Base-by-base conservation (phyloP, 108 stramenopile genomes). In the Nannochloropsis oceanica region DNA sequence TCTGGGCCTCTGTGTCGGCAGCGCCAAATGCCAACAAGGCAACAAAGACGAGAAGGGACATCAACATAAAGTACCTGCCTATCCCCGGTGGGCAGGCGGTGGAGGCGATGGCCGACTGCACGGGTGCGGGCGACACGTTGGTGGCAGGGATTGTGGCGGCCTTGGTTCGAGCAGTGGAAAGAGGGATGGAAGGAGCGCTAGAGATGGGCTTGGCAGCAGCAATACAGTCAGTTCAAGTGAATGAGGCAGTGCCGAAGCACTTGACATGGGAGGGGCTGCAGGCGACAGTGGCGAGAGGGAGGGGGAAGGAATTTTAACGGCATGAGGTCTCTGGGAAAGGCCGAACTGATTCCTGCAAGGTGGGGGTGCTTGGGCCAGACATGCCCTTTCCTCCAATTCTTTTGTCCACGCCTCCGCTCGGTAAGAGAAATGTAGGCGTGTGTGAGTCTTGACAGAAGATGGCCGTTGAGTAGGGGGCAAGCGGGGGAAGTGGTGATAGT, bases 81-180 rank as follows among this genome's bases (percentile, higher is more conserved):
- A n/a, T 73, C 18, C 59, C 59, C 22, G 79, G 79, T 13, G 43
- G 27, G 85, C 20, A 27, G 44, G 14, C 44, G 44, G 42, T 34
- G 34, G 73, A 34, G 84, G 27, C n/a, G 84, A 44, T 86, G 42
- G 79, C 43, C 12, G 43, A 86, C 44, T 86, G 86, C 73, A 86
- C 86, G 12, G 86, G 86, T 27, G 86, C 86, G 22, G 86, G 86
- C 43, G 86, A 86, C 27, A 82, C 81, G 81, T 43, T 86, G 59
- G 86, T 83, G 79, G 86, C 86, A 12, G 86, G 86, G 42, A 43
- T 86, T 46, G 86, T 86, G 27, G 86, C 50, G 7, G 86, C 81
- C 18, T 22, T 86, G 22, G 86, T 82, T 46, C 82, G 59, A n/a
- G 59, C 22, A 18, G n/a, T 18, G 5, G 59, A 73, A 10, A 7